Conservation (phyloP, 495 filamentous ascomycete species). For the Neurospora sp. region DNA sequence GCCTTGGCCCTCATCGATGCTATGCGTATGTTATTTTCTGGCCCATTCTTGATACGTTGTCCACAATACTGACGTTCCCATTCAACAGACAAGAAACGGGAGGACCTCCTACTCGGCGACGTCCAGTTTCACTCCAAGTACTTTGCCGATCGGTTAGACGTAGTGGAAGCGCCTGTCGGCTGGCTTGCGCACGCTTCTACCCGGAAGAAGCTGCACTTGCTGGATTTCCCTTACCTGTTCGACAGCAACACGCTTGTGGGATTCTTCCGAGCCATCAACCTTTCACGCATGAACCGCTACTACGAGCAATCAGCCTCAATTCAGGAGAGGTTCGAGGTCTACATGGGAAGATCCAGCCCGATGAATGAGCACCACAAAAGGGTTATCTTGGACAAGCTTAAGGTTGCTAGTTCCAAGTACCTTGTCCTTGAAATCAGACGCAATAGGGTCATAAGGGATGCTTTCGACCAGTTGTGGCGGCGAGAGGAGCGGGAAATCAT, state of each 20-base stretch:
- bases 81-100: conserved; percentile 45
- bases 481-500: conserved; percentile 73
- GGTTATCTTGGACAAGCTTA: conserved; percentile 50
- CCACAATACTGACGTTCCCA: conserved; percentile 4
- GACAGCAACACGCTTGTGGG: conserved; percentile 59
- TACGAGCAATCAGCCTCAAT: conserved; percentile 61
- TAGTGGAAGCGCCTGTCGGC: conserved; percentile 61
- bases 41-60: neutral
- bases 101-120: conserved; percentile 51
- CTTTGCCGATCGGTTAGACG: conserved; percentile 67
- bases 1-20: conserved; percentile 63
- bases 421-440: conserved; percentile 69
- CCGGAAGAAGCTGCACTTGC: conserved; percentile 59
- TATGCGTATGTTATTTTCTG: conserved; percentile 47
- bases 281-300: conserved; percentile 66
- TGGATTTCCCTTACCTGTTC: conserved; percentile 78
- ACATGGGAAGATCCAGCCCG: conserved; percentile 38
- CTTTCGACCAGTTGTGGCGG: conserved; percentile 81
- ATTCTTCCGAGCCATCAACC: conserved; percentile 86
- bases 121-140: conserved; percentile 66
- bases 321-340: conserved; percentile 49
- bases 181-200: conserved; percentile 54
- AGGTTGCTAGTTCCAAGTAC: conserved; percentile 56
- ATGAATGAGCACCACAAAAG: conserved; percentile 34
- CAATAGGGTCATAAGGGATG: conserved; percentile 60